Evolutionary conservation across 1,284 basidiomycete genomes (phyloP).

Genomic region (Rhodotorula sp.): DNA sequence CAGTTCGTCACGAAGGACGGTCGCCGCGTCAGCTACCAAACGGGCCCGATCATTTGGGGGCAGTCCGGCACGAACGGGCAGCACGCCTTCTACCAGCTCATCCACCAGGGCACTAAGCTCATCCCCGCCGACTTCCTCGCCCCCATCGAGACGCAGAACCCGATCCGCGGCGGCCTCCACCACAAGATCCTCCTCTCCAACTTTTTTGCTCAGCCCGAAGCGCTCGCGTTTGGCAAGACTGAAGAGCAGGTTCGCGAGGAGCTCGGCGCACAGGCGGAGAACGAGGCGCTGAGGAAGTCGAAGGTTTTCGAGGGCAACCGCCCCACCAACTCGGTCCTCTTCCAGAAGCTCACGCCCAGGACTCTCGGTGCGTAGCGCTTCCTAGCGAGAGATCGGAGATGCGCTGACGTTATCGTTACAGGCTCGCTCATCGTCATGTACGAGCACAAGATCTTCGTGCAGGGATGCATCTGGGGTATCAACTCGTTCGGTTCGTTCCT

Average conservation of each 20-base stretch:
- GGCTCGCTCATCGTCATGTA: constrained; percentile 83
- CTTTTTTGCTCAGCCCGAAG: constrained; percentile 80
- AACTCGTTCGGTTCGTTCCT: constrained; percentile 79
- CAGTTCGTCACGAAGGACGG: constrained; percentile 86
- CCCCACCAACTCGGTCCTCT: constrained; percentile 94
- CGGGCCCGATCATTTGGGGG: constrained; percentile 99
- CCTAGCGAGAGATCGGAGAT: not conserved
- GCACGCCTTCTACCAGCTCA: constrained; percentile 83
- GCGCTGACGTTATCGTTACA: constrained; percentile 36
- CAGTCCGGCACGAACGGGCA: constrained; percentile 97
- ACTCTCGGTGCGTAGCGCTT: constrained; percentile 63
- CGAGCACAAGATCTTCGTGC: constrained; percentile 99
- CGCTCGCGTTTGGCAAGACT: constrained; percentile 94
- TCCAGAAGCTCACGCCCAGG: constrained; percentile 86
- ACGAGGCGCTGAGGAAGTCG: constrained; percentile 83
- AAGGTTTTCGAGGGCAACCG: constrained; percentile 98
- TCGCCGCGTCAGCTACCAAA: constrained; percentile 89
- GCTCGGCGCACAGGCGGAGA: constrained; percentile 66
- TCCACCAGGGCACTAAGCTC: constrained; percentile 47
- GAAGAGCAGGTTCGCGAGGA: constrained; percentile 83
- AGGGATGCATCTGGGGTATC: constrained; percentile 96
- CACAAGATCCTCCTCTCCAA: constrained; percentile 97
- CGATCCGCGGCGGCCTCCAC: constrained; percentile 79
- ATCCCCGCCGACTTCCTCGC: constrained; percentile 79
- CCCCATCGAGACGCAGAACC: constrained; percentile 90